Evolutionary conservation across 2,329 filamentous ascomycete species (phyloP), one percentile per base, ranked within the genome.

Genomic region (Hymenotorrendiella dingleyae): DNA sequence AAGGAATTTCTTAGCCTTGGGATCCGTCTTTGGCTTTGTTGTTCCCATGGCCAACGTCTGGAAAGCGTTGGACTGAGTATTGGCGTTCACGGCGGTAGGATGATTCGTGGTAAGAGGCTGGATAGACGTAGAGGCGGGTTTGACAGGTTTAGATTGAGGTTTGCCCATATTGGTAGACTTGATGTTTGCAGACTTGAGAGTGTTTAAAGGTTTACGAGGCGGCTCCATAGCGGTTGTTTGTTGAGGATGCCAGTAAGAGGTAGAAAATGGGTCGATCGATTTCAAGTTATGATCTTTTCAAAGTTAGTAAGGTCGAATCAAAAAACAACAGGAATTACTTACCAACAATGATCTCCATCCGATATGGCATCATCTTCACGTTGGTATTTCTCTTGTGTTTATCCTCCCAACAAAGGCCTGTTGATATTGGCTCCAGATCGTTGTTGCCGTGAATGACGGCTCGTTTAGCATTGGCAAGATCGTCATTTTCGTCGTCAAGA

Each of bases 351-450:
- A 89, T 74, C 56, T 91, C 85, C 68, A 95, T 82, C 50, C 74
- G 78, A 63, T 84, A 86, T 6, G 73, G 69, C 45, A 78, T 65
- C 49, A 76, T 62, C 27, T 73, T 72, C 2, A 69, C 66, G 54
- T 63, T 72, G 51, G 63, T 71, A 57, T 60, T 72, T 50, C 66
- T 63, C 37, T 69, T 66, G 48, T 67, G 60, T 27, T 56, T 62
- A 57, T 84, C 74, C 58, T 94, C 86, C 77, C 89, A 98, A 60
- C 84, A 93, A 8, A 97, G 67, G 0, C 91, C 93, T 3, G 81
- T 87, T 59, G 76, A 85, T 30, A 84, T 70, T 0, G 89, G 87
- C 57, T 90, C 78, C 56, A 94, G 72, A 51, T 86, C 80, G 23
- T 40, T 32, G 17, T 40, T 40, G 22, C 81, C 79, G 23, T 69